Conservation (phyloP, 73 alveolate genomes). For the Durusdinium trenchii region DNA sequence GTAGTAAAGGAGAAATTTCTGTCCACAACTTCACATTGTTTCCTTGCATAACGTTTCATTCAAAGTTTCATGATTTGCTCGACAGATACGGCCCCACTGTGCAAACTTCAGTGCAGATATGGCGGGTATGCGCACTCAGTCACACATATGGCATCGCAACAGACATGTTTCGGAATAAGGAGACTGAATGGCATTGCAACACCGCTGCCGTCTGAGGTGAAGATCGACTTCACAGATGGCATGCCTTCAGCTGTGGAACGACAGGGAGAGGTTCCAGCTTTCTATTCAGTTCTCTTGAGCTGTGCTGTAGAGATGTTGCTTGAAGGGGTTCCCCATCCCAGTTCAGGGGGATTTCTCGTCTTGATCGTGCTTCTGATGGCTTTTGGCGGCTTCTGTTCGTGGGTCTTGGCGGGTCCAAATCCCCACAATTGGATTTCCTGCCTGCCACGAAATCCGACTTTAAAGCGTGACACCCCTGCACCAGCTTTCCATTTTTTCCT, state of each 20-base stretch:
- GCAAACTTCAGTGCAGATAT: constrained; percentile 24
- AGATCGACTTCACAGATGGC: constrained; percentile 37
- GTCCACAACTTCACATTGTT: no score
- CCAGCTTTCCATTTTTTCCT: no score
- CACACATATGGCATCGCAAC: not conserved
- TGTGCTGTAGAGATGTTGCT: no score
- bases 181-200: not conserved
- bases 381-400: no score
- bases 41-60: no score
- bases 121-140: constrained; percentile 1
- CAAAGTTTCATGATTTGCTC: not conserved
- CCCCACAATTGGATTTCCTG: not conserved
- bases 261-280: not conserved
- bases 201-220: not conserved
- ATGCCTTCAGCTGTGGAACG: constrained; percentile 43
- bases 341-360: no score
- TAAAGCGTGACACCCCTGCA: not conserved
- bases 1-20: no score
- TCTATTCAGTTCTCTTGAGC: no score
- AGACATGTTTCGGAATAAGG: not conserved
- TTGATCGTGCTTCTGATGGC: no score
- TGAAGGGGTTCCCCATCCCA: no score
- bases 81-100: constrained; percentile 58
- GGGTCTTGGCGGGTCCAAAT: no score
- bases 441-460: not conserved